Conservation (phyloP, 2,329 filamentous ascomycete species). For the Beauveria caledonica region DNA sequence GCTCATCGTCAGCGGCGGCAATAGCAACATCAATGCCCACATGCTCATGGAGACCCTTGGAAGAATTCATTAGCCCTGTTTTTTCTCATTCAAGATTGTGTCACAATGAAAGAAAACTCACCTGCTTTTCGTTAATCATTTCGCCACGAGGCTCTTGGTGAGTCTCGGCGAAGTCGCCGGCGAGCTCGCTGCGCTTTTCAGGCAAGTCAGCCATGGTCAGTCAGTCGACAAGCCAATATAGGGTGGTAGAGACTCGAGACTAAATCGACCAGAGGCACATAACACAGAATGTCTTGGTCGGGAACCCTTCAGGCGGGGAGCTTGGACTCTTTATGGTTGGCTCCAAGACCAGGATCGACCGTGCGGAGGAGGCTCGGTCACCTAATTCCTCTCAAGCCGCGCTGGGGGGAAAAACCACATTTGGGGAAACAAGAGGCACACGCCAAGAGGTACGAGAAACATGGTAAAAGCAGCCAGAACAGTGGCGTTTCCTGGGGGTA, state of each 20-base stretch:
- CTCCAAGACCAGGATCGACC: not conserved
- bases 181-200: slow-evolving; percentile 9
- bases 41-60: not conserved
- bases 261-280: not conserved
- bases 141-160: not conserved
- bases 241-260: not conserved
- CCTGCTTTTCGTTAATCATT: slow-evolving; percentile 3
- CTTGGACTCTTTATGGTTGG: slow-evolving; percentile 1
- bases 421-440: not conserved
- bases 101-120: not conserved
- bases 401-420: not conserved
- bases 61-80: not conserved
- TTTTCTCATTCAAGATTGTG: not conserved
- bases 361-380: not conserved
- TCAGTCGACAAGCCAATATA: not conserved
- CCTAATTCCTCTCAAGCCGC: not conserved
- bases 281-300: not conserved
- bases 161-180: not conserved
- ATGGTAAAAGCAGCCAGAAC: not conserved
- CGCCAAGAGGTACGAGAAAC: not conserved
- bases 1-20: not conserved
- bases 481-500: not conserved
- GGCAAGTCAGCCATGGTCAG: slow-evolving; percentile 3
- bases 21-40: not conserved
- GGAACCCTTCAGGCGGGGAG: not conserved